Conservation (phyloP, 192 early-diverging fungal species). For the Rhizophagus clarus region DNA sequence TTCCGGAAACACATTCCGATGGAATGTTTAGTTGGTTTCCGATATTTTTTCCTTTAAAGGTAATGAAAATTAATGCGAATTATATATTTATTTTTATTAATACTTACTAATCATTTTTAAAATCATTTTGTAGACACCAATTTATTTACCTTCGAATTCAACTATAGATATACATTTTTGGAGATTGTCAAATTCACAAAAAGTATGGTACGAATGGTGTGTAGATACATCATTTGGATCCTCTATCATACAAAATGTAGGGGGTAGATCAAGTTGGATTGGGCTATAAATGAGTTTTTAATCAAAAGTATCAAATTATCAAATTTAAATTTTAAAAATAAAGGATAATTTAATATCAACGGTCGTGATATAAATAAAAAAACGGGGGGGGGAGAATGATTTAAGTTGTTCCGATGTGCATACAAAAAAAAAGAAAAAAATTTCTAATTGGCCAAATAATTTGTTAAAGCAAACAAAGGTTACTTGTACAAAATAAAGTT, state of each 20-base stretch:
- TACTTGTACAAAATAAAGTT: too few relatives aligned
- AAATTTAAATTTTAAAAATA: too few relatives aligned
- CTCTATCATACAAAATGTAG: conserved; percentile 65
- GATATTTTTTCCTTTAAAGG: conserved; percentile 89
- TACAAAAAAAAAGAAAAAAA: too few relatives aligned
- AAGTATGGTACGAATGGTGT: conserved; percentile 98
- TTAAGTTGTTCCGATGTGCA: too few relatives aligned
- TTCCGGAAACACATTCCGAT: conserved; percentile 82
- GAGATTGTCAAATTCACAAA: conserved; percentile 73
- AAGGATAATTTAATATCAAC: too few relatives aligned
- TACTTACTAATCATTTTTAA: neutral
- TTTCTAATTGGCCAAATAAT: too few relatives aligned
- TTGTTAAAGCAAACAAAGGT: too few relatives aligned
- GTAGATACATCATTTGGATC: conserved; percentile 47
- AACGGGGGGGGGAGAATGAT: too few relatives aligned
- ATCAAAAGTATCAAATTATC: too few relatives aligned
- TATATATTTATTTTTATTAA: conserved; percentile 16
- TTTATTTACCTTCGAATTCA: conserved; percentile 64
- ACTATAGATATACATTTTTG: conserved; percentile 79
- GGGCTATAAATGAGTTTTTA: conserved; percentile 40
- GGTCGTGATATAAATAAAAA: too few relatives aligned
- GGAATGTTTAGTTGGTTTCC: conserved; percentile 99
- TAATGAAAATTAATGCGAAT: conserved; percentile 35
- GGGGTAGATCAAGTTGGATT: conserved; percentile 77
- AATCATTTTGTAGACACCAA: conserved; percentile 57